Evolutionary conservation across 2,329 filamentous ascomycete genomes (phyloP).

Genomic region (Phaeosphaeriaceae sp.): DNA sequence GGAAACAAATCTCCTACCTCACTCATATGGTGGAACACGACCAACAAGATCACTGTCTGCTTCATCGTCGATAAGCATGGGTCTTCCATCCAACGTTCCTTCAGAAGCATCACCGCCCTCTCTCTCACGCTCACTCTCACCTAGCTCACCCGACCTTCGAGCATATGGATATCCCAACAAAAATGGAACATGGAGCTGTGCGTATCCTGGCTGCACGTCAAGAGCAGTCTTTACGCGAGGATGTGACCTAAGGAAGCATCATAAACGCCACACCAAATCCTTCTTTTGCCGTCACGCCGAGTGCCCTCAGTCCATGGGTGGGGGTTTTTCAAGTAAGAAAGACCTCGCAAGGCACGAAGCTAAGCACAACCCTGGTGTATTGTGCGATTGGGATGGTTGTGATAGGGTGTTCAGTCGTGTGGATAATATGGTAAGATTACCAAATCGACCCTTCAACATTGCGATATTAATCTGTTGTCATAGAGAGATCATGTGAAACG

Average conservation of each 20-base stretch:
- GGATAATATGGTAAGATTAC: conserved; percentile 63
- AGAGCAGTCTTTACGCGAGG: conserved; percentile 63
- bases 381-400: conserved; percentile 65
- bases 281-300: conserved; percentile 66
- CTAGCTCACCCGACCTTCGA: conserved; percentile 48
- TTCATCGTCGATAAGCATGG: conserved; percentile 37
- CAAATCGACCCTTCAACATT: not conserved
- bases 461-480: conserved; percentile 22
- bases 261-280: conserved; percentile 66
- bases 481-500: conserved; percentile 51
- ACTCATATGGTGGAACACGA: conserved; percentile 27
- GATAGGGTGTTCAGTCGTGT: conserved; percentile 65
- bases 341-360: conserved; percentile 67
- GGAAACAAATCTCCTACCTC: conserved; percentile 32
- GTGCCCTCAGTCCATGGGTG: conserved; percentile 62
- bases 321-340: conserved; percentile 68
- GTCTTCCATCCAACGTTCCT: conserved; percentile 31
- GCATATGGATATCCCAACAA: conserved; percentile 53
- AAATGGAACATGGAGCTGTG: conserved; percentile 63
- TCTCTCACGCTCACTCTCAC: conserved; percentile 48
- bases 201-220: conserved; percentile 65
- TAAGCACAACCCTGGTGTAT: conserved; percentile 66
- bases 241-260: conserved; percentile 68
- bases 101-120: conserved; percentile 40
- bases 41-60: conserved; percentile 45